Percentiles rank a stretch among this genome's conserved stretches.
Conservation (phyloP, 257 asterid genomes). For the Echium plantagineum region DNA sequence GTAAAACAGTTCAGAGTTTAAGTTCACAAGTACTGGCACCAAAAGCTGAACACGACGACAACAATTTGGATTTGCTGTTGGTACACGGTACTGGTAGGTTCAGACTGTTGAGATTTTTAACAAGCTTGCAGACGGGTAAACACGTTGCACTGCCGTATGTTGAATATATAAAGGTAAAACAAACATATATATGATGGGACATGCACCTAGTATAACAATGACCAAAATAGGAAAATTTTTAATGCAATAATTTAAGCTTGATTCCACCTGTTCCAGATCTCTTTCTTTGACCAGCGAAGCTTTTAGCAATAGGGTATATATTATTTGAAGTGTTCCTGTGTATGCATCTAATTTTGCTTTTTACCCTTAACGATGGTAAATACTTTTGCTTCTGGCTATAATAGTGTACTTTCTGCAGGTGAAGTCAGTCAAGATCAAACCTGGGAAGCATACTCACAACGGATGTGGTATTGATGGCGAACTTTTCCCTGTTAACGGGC, state of each 20-base stretch:
- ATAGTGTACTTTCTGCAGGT: constrained; percentile 42
- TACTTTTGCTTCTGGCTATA: background rate
- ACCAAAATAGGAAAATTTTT: background rate
- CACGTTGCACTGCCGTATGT: constrained; percentile 87
- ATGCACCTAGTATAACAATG: background rate
- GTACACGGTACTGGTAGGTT: constrained; percentile 87
- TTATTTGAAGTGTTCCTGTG: background rate
- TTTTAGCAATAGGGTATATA: background rate
- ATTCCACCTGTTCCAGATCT: background rate
- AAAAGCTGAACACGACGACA: constrained; percentile 90
- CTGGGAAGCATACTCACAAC: constrained; percentile 70
- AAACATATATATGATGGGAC: background rate
- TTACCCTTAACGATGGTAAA: no score
- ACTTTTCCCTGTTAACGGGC: constrained; percentile 76
- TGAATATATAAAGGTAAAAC: constrained; percentile 80
- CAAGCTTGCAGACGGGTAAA: constrained; percentile 69
- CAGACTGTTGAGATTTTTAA: constrained; percentile 74
- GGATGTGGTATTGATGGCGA: constrained; percentile 98
- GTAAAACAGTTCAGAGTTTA: constrained; percentile 70
- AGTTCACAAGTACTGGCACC: constrained; percentile 98
- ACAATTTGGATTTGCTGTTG: constrained; percentile 65
- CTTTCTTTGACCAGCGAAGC: background rate
- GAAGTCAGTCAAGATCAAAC: constrained; percentile 79
- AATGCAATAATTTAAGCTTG: background rate
- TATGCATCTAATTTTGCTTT: background rate